Evolutionary conservation across 345 rosid genomes (phyloP).

Genomic region (Punica granatum): DNA sequence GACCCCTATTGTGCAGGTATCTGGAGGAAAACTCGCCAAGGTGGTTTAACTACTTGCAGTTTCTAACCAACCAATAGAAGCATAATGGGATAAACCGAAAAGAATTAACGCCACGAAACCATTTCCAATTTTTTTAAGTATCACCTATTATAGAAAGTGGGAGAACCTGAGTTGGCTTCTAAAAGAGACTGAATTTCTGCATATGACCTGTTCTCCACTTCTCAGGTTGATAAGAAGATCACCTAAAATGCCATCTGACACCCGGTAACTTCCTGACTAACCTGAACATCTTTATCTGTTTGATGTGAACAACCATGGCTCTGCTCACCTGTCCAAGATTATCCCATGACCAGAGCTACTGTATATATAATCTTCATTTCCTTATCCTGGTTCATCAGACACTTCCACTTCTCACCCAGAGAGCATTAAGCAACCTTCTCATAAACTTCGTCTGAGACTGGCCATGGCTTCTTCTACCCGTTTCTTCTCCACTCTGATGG

Average conservation of each 20-base stretch:
- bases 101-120: neutral
- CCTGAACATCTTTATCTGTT: neutral
- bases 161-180: neutral
- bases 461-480: constrained; percentile 12
- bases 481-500: neutral
- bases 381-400: neutral
- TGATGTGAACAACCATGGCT: neutral
- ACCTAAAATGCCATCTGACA: constrained; percentile 5
- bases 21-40: neutral
- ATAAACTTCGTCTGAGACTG: neutral
- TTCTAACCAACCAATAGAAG: constrained; percentile 5
- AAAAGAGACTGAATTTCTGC: neutral
- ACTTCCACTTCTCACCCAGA: neutral
- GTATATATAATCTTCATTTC: neutral
- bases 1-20: constrained; percentile 3
- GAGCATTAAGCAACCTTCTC: neutral
- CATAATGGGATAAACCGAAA: neutral
- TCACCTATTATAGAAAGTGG: neutral
- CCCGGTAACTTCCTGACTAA: neutral
- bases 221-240: constrained; percentile 8
- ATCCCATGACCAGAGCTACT: neutral
- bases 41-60: constrained; percentile 5
- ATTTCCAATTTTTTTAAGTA: neutral
- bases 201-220: neutral
- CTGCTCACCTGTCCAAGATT: neutral